A percentile compares a stretch with the other conserved stretches of the same genome.
Evolutionary conservation across 179 eudicot genomes (phyloP).

Genomic region (Actinidia arguta): DNA sequence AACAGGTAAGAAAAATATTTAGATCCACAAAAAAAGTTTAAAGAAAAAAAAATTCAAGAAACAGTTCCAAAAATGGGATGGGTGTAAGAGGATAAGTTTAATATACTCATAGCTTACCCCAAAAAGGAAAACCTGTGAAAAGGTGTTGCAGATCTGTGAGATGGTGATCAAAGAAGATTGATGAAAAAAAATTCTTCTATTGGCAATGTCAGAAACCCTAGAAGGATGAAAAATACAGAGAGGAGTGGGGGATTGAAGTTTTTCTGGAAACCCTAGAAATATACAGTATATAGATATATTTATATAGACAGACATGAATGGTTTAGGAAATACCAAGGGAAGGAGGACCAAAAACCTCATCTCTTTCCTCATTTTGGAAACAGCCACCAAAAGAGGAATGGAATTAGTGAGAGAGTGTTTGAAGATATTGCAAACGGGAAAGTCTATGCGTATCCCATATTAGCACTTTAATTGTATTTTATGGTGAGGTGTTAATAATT

Average conservation of each 20-base stretch:
- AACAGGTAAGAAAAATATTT: no score
- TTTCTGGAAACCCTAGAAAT: constrained; percentile 25
- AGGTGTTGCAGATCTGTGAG: constrained; percentile 35
- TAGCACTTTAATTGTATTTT: background rate
- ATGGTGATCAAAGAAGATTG: background rate
- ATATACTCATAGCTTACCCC: no score
- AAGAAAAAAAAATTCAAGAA: no score
- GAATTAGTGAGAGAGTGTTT: background rate
- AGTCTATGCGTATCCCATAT: background rate
- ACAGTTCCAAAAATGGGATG: no score
- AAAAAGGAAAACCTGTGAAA: constrained; percentile 2
- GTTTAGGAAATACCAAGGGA: constrained; percentile 15
- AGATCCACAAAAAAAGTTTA: no score
- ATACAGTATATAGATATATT: background rate
- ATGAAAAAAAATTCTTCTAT: background rate
- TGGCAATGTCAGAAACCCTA: constrained; percentile 45
- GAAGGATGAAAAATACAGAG: constrained; percentile 20
- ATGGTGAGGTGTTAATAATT: background rate
- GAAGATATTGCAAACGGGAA: constrained; percentile 20
- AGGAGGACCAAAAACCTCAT: constrained; percentile 40
- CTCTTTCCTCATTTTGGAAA: constrained; percentile 64
- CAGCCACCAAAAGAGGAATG: background rate
- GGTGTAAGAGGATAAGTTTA: no score
- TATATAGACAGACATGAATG: constrained; percentile 21
- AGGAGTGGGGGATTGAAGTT: background rate